These are phyloP conservation scores for Plantago major DNA, from an alignment of 257 asterid genomes.

Conservation along the genomic window DNA sequence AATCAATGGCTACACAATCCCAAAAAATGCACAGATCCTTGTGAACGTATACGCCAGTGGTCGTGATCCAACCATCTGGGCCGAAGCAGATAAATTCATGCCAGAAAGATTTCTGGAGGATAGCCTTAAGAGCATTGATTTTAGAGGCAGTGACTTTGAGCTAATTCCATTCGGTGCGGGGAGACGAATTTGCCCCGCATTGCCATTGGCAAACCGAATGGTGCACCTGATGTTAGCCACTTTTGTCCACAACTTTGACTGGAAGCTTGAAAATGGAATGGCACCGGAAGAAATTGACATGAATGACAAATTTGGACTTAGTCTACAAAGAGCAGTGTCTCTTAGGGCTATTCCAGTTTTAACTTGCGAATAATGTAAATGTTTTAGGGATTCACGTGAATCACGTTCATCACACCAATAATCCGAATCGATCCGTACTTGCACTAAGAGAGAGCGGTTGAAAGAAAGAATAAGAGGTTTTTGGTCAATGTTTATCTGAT, in stretches of 20 bases:
- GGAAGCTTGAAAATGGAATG: conserved; percentile 1
- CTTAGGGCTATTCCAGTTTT: no score
- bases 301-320: no score
- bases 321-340: no score
- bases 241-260: conserved; percentile 5
- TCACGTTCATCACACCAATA: no score
- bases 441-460: no score
- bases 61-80: background rate
- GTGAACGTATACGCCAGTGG: conserved; percentile 5
- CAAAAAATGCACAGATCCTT: background rate
- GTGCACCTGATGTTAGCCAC: background rate
- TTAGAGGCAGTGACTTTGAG: background rate
- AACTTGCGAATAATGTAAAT: no score
- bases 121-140: background rate
- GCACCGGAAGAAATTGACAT: no score
- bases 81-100: background rate
- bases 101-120: conserved; percentile 5
- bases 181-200: background rate
- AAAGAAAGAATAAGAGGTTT: no score
- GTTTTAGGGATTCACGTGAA: no score
- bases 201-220: conserved; percentile 1
- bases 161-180: conserved; percentile 10
- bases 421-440: no score
- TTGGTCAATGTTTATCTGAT: no score
- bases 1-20: conserved; percentile 3